These are phyloP conservation scores for Exophiala oligosperma DNA, from an alignment of 2,329 filamentous ascomycete species.

Conservation along the genomic window DNA sequence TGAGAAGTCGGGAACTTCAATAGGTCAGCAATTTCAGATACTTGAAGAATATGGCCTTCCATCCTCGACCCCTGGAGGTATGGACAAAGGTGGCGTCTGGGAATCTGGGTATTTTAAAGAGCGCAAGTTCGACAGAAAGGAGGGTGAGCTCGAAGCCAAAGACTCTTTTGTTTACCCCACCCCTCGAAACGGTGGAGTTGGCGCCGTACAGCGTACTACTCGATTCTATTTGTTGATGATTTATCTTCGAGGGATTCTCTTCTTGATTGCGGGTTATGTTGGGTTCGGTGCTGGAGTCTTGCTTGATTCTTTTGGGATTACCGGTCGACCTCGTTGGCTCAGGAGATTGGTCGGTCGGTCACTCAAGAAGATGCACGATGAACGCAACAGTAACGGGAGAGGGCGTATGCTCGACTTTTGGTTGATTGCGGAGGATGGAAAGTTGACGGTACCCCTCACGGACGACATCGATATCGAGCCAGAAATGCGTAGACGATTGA, in stretches of 20 bases:
- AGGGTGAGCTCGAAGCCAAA: constrained; percentile 26
- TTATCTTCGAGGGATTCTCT: constrained; percentile 73
- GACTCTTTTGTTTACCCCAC: constrained; percentile 37
- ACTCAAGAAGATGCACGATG: constrained; percentile 22
- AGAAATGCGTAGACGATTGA: constrained; percentile 68
- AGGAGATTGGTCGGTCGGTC: constrained; percentile 36
- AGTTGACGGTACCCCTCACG: constrained; percentile 57
- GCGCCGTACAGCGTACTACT: constrained; percentile 73
- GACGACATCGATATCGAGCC: constrained; percentile 76
- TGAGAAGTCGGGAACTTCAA: constrained; percentile 17
- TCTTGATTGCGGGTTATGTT: constrained; percentile 60
- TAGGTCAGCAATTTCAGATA: constrained; percentile 31
- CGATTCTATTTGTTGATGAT: constrained; percentile 73
- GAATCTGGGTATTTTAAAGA: constrained; percentile 49
- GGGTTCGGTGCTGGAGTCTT: constrained; percentile 56
- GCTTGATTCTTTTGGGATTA: constrained; percentile 62
- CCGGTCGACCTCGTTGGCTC: constrained; percentile 65
- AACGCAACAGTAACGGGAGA: constrained; percentile 23
- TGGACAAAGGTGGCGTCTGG: constrained; percentile 38
- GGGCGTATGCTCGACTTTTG: constrained; percentile 51
- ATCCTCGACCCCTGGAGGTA: constrained; percentile 34
- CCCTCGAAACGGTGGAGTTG: constrained; percentile 63
- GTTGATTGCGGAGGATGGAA: constrained; percentile 54
- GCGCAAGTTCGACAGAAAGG: constrained; percentile 43
- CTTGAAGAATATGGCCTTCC: constrained; percentile 31